Conservation (phyloP, 805 yeast species). For the Tanozyma kutaoensis region DNA sequence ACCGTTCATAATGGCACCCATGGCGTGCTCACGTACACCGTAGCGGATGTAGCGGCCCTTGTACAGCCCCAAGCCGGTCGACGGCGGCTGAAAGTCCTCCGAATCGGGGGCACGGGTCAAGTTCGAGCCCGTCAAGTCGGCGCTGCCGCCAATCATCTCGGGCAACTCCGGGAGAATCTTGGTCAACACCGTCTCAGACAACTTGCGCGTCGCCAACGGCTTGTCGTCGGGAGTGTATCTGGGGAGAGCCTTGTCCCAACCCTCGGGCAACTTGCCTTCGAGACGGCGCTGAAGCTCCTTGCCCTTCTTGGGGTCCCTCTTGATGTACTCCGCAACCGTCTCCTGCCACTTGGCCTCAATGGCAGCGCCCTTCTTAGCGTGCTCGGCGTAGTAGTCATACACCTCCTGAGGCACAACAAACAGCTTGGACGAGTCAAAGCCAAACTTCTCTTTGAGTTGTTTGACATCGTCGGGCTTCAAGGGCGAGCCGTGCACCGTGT, state of each 20-base stretch:
- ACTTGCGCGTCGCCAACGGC: conserved; percentile 88
- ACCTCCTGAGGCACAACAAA: conserved; percentile 81
- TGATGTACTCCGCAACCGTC: conserved; percentile 44
- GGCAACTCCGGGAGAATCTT: conserved; percentile 55
- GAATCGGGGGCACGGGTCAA: conserved; percentile 79
- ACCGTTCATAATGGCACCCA: conserved; percentile 99
- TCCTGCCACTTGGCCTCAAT: conserved; percentile 67
- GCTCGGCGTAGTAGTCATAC: conserved; percentile 48
- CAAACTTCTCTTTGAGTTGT: conserved; percentile 72
- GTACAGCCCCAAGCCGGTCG: conserved; percentile 71
- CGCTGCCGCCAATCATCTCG: conserved; percentile 94
- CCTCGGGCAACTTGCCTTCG: conserved; percentile 62
- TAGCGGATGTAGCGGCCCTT: conserved; percentile 89
- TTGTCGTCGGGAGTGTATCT: conserved; percentile 62
- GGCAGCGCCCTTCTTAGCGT: conserved; percentile 48
- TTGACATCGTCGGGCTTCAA: conserved; percentile 84
- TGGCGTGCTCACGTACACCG: conserved; percentile 98
- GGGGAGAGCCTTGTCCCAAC: conserved; percentile 74
- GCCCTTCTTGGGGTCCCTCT: conserved; percentile 66
- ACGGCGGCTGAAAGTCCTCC: conserved; percentile 85
- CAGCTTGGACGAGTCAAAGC: conserved; percentile 75
- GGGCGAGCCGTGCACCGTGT: conserved; percentile 93
- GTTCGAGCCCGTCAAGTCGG: conserved; percentile 95
- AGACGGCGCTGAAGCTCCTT: conserved; percentile 74
- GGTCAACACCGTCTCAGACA: conserved; percentile 69